phyloP scores from a whole-genome alignment of 768 basidiomycete genomes.

The Lactifluus hygrophoroides region DNA sequence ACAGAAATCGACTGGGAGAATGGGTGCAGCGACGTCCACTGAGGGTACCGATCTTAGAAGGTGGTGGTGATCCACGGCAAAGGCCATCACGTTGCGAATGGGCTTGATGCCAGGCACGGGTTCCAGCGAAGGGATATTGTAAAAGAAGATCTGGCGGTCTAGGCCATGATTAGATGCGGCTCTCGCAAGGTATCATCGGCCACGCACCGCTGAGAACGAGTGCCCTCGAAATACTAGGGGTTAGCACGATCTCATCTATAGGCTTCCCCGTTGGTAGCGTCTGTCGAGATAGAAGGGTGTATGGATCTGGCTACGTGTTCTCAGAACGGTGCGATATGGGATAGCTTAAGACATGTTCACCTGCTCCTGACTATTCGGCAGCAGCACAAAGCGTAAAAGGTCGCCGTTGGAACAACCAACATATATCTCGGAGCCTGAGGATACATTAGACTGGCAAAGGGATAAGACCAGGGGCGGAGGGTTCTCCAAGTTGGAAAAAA shows the following conservation, averaged over 20 bases:
- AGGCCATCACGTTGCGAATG: conserved; percentile 68
- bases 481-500: not conserved
- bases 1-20: conserved; percentile 59
- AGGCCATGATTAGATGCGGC: conserved; percentile 2
- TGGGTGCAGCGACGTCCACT: conserved; percentile 29
- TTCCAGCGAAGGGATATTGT: conserved; percentile 73
- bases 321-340: not conserved
- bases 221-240: conserved; percentile 66
- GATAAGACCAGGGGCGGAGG: not conserved
- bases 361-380: conserved; percentile 46
- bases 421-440: conserved; percentile 72
- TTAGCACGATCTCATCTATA: conserved; percentile 71
- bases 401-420: conserved; percentile 82
- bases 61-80: conserved; percentile 77
- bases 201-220: conserved; percentile 67
- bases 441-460: conserved; percentile 1
- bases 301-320: conserved; percentile 21
- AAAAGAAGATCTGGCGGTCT: conserved; percentile 68
- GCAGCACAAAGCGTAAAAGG: conserved; percentile 69
- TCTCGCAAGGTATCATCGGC: conserved; percentile 13
- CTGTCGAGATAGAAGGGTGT: conserved; percentile 38
- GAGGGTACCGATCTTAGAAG: conserved; percentile 41
- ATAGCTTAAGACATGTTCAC: not conserved
- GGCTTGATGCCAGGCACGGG: conserved; percentile 63
- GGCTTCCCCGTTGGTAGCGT: conserved; percentile 52